These are phyloP conservation scores for Podila verticillata DNA, from an alignment of 192 early-diverging fungal species.

Conservation along the genomic window DNA sequence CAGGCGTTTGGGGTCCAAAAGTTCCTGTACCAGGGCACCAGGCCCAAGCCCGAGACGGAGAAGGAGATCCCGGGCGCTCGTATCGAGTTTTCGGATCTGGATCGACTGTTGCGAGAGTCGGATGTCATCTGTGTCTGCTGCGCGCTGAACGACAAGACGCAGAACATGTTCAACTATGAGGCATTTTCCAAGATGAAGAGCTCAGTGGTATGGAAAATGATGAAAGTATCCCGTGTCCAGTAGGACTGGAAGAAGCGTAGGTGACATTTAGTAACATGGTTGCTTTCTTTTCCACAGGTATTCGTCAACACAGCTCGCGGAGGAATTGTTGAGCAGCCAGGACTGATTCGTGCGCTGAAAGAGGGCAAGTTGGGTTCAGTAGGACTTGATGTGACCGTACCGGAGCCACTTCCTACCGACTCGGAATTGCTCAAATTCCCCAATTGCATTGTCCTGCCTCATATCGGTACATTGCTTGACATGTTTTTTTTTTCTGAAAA, in stretches of 20 bases:
- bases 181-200: conserved; percentile 79
- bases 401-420: conserved; percentile 79
- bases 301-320: conserved; percentile 88
- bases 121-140: conserved; percentile 84
- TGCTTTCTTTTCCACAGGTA: conserved; percentile 51
- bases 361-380: conserved; percentile 67
- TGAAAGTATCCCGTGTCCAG: too few species aligned
- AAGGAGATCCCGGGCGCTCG: conserved; percentile 56
- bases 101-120: conserved; percentile 64
- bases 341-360: conserved; percentile 71
- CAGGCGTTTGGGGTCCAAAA: conserved; percentile 73
- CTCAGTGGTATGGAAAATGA: conserved; percentile 55
- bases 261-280: too few species aligned
- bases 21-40: conserved; percentile 71
- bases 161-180: conserved; percentile 71
- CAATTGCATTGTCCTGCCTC: conserved; percentile 82
- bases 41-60: conserved; percentile 59
- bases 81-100: conserved; percentile 56
- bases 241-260: too few species aligned
- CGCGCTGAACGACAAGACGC: conserved; percentile 75
- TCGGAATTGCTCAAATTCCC: conserved; percentile 68
- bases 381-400: conserved; percentile 89
- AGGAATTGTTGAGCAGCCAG: conserved; percentile 79
- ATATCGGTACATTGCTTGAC: conserved; percentile 63
- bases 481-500: neutral